Conservation (phyloP, 2,329 filamentous ascomycete species). For the Colletotrichum chrysophilum region DNA sequence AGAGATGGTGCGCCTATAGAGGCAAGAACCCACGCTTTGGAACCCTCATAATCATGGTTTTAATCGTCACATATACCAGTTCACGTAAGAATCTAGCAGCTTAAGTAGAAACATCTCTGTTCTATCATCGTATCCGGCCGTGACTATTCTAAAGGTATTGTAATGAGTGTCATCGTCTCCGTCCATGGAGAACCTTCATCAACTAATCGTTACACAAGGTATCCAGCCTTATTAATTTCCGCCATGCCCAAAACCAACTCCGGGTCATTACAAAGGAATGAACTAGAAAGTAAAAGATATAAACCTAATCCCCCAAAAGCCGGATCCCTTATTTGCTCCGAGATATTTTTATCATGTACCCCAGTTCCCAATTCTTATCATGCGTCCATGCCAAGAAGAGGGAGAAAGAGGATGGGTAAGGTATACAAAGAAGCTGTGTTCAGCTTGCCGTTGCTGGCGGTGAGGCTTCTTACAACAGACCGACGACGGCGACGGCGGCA, state of each 20-base stretch:
- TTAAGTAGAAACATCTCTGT: not conserved
- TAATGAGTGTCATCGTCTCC: conserved; percentile 3
- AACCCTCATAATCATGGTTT: rapidly evolving
- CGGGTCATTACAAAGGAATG: not conserved
- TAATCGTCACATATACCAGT: not conserved
- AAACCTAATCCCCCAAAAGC: not conserved
- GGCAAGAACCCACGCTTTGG: rapidly evolving
- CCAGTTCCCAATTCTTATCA: not conserved
- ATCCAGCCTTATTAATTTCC: conserved; percentile 5
- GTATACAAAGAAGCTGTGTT: not conserved
- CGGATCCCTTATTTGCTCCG: not conserved
- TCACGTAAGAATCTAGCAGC: rapidly evolving
- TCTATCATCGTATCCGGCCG: not conserved
- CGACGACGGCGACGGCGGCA: conserved; percentile 24
- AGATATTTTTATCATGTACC: not conserved
- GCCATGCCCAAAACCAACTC: not conserved
- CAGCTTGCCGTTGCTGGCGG: not conserved
- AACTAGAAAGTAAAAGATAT: not conserved
- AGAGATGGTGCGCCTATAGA: rapidly evolving
- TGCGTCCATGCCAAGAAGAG: not conserved
- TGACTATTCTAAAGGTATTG: not conserved
- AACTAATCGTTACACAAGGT: conserved; percentile 15
- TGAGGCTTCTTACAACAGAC: conserved; percentile 16
- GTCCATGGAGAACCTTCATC: not conserved
- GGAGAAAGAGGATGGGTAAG: not conserved